phyloP scores from a whole-genome alignment of 2,329 filamentous ascomycete species.

The Botryotinia globosa region DNA sequence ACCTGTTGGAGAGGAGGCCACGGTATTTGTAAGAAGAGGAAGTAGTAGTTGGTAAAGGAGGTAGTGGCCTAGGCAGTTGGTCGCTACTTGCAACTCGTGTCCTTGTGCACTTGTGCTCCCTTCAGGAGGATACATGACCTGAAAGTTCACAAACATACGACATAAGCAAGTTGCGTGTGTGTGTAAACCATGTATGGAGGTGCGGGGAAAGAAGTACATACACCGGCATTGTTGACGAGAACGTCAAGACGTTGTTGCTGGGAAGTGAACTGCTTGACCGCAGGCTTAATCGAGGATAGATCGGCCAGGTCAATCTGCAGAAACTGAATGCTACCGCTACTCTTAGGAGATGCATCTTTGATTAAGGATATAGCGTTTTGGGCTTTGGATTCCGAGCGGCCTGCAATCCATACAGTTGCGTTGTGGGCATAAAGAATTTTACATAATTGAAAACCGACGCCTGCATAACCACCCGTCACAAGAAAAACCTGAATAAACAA shows the following conservation, averaged over 20 bases:
- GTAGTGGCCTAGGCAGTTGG: slow-evolving; percentile 40
- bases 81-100: slow-evolving; percentile 33
- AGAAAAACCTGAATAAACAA: not conserved
- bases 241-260: slow-evolving; percentile 10
- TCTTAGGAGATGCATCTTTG: not conserved
- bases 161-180: too few species aligned
- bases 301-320: not conserved
- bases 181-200: not conserved
- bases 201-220: not conserved
- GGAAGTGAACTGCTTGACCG: not conserved
- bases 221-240: slow-evolving; percentile 9
- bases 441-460: not conserved
- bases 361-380: not conserved
- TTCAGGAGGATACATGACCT: slow-evolving; percentile 38
- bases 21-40: slow-evolving; percentile 23
- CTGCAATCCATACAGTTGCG: slow-evolving; percentile 1
- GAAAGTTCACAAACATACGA: not conserved
- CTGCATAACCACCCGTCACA: not conserved
- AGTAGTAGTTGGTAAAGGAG: slow-evolving; percentile 40
- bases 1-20: too few species aligned
- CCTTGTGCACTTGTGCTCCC: slow-evolving; percentile 36
- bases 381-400: not conserved
- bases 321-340: not conserved
- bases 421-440: not conserved
- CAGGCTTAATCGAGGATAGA: not conserved